Evolutionary conservation across 768 basidiomycete genomes (phyloP).

Genomic region (Rhodotorula graminis): DNA sequence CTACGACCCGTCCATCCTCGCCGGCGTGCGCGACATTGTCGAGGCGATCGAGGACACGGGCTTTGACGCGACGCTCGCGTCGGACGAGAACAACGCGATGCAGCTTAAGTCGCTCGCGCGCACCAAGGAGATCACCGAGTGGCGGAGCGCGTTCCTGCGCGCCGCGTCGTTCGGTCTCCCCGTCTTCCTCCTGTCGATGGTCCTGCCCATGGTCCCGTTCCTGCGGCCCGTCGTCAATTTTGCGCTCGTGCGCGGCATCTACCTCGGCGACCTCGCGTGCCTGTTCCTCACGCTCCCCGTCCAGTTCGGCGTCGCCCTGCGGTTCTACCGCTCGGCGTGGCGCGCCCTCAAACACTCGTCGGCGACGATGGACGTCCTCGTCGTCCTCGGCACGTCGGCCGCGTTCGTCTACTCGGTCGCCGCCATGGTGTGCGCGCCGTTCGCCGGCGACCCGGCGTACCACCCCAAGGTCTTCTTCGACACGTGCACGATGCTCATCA

Average conservation of each 20-base stretch:
- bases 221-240: conserved; percentile 56
- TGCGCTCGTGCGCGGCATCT: conserved; percentile 62
- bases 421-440: conserved; percentile 59
- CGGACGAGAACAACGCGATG: conserved; percentile 69
- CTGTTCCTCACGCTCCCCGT: conserved; percentile 78
- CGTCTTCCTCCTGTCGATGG: conserved; percentile 89
- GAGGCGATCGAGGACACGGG: conserved; percentile 81
- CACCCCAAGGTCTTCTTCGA: conserved; percentile 92
- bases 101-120: conserved; percentile 80
- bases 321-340: conserved; percentile 84
- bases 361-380: conserved; percentile 96
- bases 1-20: conserved; percentile 66
- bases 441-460: conserved; percentile 55
- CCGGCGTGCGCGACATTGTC: conserved; percentile 76
- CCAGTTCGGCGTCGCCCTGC: conserved; percentile 83
- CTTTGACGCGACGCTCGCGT: conserved; percentile 76
- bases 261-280: conserved; percentile 73
- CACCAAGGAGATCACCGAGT: conserved; percentile 85
- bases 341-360: conserved; percentile 82
- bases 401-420: conserved; percentile 85
- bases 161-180: conserved; percentile 76
- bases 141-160: conserved; percentile 72
- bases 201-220: conserved; percentile 64
- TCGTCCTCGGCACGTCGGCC: conserved; percentile 89
- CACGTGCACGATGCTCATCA: conserved; percentile 97